These are phyloP conservation scores for Coffea canephora DNA, from an alignment of 257 asterid species.

Conservation along the genomic window DNA sequence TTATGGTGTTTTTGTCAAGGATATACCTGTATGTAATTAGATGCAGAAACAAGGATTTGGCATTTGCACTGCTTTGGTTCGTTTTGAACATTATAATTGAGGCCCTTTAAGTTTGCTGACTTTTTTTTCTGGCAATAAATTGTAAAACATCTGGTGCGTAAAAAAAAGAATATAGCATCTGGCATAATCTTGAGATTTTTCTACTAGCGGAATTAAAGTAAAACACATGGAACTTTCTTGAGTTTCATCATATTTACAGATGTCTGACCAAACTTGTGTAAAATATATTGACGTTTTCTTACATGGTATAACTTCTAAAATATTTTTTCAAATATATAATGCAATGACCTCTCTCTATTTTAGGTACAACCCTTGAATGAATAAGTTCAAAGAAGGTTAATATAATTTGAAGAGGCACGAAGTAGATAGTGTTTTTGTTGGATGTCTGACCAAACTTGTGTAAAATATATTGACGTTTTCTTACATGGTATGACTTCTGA, in stretches of 20 bases:
- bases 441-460: not conserved
- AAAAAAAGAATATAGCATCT: not conserved
- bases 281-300: not conserved
- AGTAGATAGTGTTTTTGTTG: not conserved
- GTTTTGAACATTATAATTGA: not conserved
- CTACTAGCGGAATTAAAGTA: not conserved
- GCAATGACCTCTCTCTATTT: not conserved
- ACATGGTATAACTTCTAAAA: not conserved
- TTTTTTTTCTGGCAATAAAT: not conserved
- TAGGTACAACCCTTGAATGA: not conserved
- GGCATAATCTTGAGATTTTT: not conserved
- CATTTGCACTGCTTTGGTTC: not conserved
- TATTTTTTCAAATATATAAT: not conserved
- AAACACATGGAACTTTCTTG: not conserved
- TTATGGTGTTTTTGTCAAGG: not conserved
- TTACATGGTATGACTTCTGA: too few relatives aligned
- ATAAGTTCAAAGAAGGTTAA: not conserved
- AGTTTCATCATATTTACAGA: not conserved
- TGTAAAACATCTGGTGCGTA: too few relatives aligned
- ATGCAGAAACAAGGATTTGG: not conserved
- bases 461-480: not conserved
- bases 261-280: not conserved
- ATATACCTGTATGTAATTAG: not conserved
- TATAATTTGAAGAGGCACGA: not conserved
- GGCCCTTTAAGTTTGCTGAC: not conserved